phyloP scores from a whole-genome alignment of 2,329 filamentous ascomycete species.

The Exserohilum rostratum region DNA sequence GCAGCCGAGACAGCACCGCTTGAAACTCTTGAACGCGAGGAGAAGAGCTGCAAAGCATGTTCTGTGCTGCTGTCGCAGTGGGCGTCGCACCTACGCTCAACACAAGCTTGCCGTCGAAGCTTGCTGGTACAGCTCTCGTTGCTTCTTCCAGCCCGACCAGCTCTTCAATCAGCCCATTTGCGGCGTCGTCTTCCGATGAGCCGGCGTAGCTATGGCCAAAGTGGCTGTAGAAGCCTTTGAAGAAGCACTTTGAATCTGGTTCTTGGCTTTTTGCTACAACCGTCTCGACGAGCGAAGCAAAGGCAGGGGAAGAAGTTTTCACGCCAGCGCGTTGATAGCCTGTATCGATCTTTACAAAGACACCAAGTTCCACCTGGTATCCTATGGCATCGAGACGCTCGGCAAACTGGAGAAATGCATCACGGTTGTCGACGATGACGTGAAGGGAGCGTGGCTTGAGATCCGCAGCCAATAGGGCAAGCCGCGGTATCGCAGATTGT shows the following conservation, averaged over 20 bases:
- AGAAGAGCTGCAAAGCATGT: conserved; percentile 54
- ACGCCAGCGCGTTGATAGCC: conserved; percentile 75
- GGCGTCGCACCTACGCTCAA: conserved; percentile 80
- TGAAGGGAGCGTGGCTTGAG: conserved; percentile 63
- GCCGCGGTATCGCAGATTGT: conserved; percentile 64
- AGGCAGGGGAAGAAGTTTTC: conserved; percentile 55
- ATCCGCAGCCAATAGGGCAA: conserved; percentile 61
- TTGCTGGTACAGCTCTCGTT: conserved; percentile 47
- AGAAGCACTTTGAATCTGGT: conserved; percentile 16
- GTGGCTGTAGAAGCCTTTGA: conserved; percentile 75
- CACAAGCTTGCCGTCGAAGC: conserved; percentile 49
- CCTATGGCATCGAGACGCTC: conserved; percentile 37
- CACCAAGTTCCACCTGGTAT: conserved; percentile 48
- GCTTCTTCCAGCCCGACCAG: conserved; percentile 61
- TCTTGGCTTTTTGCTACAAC: conserved; percentile 45
- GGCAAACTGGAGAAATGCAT: conserved; percentile 53
- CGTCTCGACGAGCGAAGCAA: conserved; percentile 56
- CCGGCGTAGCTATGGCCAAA: conserved; percentile 72
- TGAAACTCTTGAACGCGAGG: conserved; percentile 50
- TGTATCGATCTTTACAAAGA: conserved; percentile 78
- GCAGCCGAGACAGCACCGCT: conserved; percentile 47
- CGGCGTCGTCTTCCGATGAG: conserved; percentile 62
- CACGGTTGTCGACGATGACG: conserved; percentile 72
- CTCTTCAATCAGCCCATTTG: conserved; percentile 65
- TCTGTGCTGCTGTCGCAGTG: conserved; percentile 70